Evolutionary conservation across 2,329 filamentous ascomycete species (phyloP).

Genomic region (Gaeumannomyces tritici): DNA sequence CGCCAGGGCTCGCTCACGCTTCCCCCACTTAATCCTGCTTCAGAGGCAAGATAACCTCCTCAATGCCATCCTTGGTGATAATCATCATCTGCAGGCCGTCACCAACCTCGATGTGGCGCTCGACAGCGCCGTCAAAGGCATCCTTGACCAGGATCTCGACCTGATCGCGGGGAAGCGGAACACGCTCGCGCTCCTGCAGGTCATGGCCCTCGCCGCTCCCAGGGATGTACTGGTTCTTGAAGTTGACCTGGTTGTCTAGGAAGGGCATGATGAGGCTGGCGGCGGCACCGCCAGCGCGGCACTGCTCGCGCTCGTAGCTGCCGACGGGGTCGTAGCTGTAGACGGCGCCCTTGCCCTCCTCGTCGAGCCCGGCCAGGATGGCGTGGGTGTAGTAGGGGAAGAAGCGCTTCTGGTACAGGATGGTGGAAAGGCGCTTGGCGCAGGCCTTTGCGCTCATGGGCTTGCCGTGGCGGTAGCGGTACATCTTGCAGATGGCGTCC

Average conservation of each 20-base stretch:
- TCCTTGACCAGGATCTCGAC: slow-evolving; percentile 89
- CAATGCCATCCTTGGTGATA: slow-evolving; percentile 78
- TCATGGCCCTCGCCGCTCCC: slow-evolving; percentile 77
- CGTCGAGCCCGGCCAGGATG: slow-evolving; percentile 88
- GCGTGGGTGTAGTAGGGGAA: slow-evolving; percentile 98
- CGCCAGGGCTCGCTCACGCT: not conserved
- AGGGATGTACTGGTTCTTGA: slow-evolving; percentile 96
- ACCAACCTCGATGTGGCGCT: slow-evolving; percentile 98
- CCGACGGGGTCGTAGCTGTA: slow-evolving; percentile 98
- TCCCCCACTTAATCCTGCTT: slow-evolving; percentile 67
- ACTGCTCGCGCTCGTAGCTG: slow-evolving; percentile 95
- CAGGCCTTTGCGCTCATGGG: slow-evolving; percentile 90
- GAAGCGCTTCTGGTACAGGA: slow-evolving; percentile 95
- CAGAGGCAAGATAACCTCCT: slow-evolving; percentile 73
- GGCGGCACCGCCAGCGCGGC: slow-evolving; percentile 84
- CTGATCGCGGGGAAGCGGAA: slow-evolving; percentile 60
- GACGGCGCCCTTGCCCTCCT: slow-evolving; percentile 85
- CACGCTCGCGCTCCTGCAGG: slow-evolving; percentile 59
- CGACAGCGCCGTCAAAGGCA: slow-evolving; percentile 94
- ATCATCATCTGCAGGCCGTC: slow-evolving; percentile 93
- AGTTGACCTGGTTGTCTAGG: slow-evolving; percentile 98
- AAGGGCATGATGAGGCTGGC: slow-evolving; percentile 97
- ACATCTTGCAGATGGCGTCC: slow-evolving; percentile 95
- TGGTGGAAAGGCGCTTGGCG: slow-evolving; percentile 88
- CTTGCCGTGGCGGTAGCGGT: slow-evolving; percentile 96